Base-by-base conservation (phyloP, 73 alveolate species). In the Tetrahymena malaccensis region DNA sequence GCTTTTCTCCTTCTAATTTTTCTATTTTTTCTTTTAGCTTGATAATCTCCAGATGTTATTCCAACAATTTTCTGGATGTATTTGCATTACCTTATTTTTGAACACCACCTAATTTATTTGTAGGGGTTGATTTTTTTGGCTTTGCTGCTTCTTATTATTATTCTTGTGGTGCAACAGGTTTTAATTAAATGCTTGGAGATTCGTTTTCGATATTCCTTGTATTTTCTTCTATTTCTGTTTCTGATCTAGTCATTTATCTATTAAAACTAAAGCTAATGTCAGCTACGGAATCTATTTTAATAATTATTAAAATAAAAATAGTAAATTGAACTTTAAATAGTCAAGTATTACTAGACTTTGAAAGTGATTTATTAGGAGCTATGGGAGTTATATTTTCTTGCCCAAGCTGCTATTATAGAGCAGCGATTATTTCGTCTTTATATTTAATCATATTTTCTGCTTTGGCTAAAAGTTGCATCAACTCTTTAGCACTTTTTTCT, bases 401-500 rank as follows among this genome's bases (percentile, higher is more conserved):
- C 25, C 89, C 89, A 0, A 70, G 89, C 37, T 70, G 8, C 19
- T 27, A 25, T 70, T 70, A 22, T n/a, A 70, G 37, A 3, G 89
- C 89, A 27, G 89, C 89, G 8, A 94, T 94, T 8, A 94, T 84
- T 94, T 94, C 96, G 43, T 95, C 97, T 17, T 95, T 85, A 34
- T 97, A 96, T 89, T 94, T 94, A 13, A 97, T 94, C 85, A 96
- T 94, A 19, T 94, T 95, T 38, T 97, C 97, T 7, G 98, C 98
- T 27, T 94, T 96, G 27, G 94, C 94, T 10, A 98, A 89, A 13
- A 96, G 97, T 7, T 94, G 85, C 85, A 97, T 93, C 10, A 98
- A 93, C 94, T 98, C 99, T 58, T 97, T 98, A 12, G 99, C 98
- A 58, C 98, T 94, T 50, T 97, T 97, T 84, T 98, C 98, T 37